These are phyloP conservation scores for Saturnispora hagleri DNA, from an alignment of 805 yeast genomes.

Conservation along the genomic window DNA sequence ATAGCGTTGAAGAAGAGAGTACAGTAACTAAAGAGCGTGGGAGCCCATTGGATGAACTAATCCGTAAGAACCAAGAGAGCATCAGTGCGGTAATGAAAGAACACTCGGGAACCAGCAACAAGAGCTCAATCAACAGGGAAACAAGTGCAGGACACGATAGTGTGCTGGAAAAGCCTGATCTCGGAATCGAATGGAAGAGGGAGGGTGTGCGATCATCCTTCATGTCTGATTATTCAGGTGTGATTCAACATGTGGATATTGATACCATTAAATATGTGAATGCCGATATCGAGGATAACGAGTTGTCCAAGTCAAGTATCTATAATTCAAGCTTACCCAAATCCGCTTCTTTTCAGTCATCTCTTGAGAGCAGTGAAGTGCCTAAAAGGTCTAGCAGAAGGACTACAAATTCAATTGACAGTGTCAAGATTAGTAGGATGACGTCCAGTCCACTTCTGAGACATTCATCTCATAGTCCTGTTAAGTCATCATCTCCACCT, in stretches of 20 bases:
- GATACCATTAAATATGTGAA: constrained; percentile 27
- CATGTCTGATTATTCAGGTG: constrained; percentile 30
- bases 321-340: neutral
- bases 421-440: constrained; percentile 5
- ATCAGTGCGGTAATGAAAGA: neutral
- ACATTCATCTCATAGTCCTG: constrained; percentile 2
- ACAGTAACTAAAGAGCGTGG: neutral
- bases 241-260: constrained; percentile 29
- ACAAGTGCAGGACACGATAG: neutral
- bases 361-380: constrained; percentile 8
- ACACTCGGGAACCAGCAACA: neutral
- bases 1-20: neutral
- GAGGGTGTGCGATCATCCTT: constrained; percentile 24
- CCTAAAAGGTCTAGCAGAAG: constrained; percentile 28
- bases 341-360: constrained; percentile 1
- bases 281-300: constrained; percentile 7
- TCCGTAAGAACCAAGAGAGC: neutral
- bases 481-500: constrained; percentile 10
- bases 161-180: neutral
- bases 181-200: neutral
- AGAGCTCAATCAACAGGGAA: neutral
- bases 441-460: constrained; percentile 3
- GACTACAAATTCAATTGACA: constrained; percentile 7
- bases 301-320: neutral
- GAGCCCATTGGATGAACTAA: neutral